A percentile compares a stretch with the other conserved stretches of the same genome.
phyloP scores from a whole-genome alignment of 805 yeast genomes.

The Kuraishia ogatae region DNA sequence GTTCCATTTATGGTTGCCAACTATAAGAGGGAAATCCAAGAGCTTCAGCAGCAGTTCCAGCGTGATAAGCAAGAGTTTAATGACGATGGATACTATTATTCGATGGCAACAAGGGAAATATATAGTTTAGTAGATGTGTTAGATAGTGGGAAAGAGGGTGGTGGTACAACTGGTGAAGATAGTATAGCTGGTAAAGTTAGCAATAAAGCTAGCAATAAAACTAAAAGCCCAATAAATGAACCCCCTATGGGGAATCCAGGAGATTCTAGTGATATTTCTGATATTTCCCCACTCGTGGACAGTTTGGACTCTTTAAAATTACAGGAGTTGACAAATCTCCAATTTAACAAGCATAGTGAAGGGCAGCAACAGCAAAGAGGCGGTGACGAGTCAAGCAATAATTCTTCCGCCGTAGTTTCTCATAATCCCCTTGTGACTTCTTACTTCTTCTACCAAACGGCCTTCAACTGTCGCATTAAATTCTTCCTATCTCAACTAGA shows the following conservation, averaged over 20 bases:
- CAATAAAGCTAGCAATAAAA: no score
- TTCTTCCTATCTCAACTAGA: slow-evolving; percentile 76
- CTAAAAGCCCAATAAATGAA: no score
- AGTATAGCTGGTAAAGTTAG: no score
- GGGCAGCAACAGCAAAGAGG: background rate
- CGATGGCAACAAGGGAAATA: slow-evolving; percentile 48
- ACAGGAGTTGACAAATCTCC: slow-evolving; percentile 3
- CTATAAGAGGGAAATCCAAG: slow-evolving; percentile 50
- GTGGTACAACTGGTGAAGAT: no score
- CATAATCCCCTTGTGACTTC: no score
- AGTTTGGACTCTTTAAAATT: background rate
- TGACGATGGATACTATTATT: slow-evolving; percentile 47
- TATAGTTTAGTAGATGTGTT: slow-evolving; percentile 29
- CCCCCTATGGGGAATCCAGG: no score
- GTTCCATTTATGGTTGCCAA: slow-evolving; percentile 41
- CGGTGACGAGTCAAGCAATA: background rate
- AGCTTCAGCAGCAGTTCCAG: slow-evolving; percentile 40
- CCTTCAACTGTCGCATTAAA: slow-evolving; percentile 55
- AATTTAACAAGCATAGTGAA: background rate
- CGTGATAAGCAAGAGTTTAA: slow-evolving; percentile 53
- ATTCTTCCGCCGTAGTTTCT: no score
- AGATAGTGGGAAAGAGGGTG: background rate
- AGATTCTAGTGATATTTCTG: background rate
- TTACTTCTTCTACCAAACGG: slow-evolving; percentile 72
- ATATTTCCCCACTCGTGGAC: slow-evolving; percentile 4